Evolutionary conservation across 768 basidiomycete species (phyloP), one percentile per base, ranked within the genome.

Genomic region (Suillus weaverae): DNA sequence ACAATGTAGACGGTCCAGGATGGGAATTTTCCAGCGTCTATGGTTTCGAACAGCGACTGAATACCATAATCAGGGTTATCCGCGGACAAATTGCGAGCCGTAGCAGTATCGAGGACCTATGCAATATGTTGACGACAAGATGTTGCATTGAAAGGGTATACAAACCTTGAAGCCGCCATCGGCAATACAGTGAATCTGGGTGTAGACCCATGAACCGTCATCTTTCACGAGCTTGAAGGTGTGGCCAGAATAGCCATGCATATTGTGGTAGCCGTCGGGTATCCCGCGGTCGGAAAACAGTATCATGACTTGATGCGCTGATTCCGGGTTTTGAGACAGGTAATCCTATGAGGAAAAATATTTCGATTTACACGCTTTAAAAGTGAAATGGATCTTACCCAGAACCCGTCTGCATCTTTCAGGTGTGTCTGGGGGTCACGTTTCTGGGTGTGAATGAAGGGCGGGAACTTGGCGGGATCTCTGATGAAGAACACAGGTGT

Each of bases 161-260:
- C 66, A 20, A 67, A 87, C 90, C 89, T 90, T 95, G 79, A 89
- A 91, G 43, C 95, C 96, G 43, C 87, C 84, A 65, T 94, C 89
- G 63, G 85, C 84, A 33, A 84, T 87, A 74, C 92, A 71, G 77
- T 97, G 96, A 70, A 95, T 85, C 77, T 97, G 94, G 64, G 89
- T 86, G 76, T 97, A 99, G 41, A 89, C 86, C 74, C 89, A 92
- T 53, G 89, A 85, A 54, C 94, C 94, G 60, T 95, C 88, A 1
- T 81, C 86, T 79, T 95, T 94, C 78, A 91, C 83, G 77, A 95
- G 87, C 76, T 95, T 92, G 84, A 84, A 93, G 38, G 95, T 90
- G 84, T 97, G 94, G 18, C 96, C 93, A 59, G 92, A 92, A 83
- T 95, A 97, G 3, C 95, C 96, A 78, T 98, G 93, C 87, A 88